phyloP scores from a whole-genome alignment of 352 stramenopile genomes.

The Phytophthora sojae region DNA sequence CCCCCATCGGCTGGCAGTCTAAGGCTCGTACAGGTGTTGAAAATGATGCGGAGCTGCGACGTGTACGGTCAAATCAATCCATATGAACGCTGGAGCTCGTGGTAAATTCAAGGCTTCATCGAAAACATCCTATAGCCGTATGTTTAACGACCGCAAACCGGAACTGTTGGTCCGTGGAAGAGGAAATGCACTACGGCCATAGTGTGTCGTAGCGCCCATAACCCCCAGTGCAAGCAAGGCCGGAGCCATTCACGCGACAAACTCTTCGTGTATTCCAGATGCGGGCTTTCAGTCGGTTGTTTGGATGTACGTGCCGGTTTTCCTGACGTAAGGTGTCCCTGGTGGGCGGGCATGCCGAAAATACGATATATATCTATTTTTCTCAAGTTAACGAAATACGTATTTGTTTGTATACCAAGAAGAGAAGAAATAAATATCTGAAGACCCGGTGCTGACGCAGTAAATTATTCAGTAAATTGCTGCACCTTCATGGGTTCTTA shows the following conservation, averaged over 20 bases:
- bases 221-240: not conserved
- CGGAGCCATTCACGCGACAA: conserved; percentile 22
- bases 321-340: too few relatives aligned
- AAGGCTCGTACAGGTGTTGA: conserved; percentile 2
- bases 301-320: conserved; percentile 13
- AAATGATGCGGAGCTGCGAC: conserved; percentile 27
- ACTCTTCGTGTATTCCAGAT: conserved; percentile 22
- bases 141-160: conserved; percentile 12
- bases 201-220: not conserved
- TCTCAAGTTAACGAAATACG: too few relatives aligned
- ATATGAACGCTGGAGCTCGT: conserved; percentile 20
- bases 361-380: too few relatives aligned
- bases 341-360: too few relatives aligned
- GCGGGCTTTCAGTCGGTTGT: conserved; percentile 3
- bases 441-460: too few relatives aligned
- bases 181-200: not conserved
- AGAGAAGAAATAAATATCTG: too few relatives aligned
- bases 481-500: too few relatives aligned
- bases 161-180: conserved; percentile 14
- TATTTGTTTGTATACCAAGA: too few relatives aligned
- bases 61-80: conserved; percentile 3
- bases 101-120: not conserved
- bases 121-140: conserved; percentile 10
- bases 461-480: too few relatives aligned
- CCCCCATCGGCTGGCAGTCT: not conserved